Base-by-base conservation (phyloP, 1,284 basidiomycete species). In the Sphagnurus paluster region DNA sequence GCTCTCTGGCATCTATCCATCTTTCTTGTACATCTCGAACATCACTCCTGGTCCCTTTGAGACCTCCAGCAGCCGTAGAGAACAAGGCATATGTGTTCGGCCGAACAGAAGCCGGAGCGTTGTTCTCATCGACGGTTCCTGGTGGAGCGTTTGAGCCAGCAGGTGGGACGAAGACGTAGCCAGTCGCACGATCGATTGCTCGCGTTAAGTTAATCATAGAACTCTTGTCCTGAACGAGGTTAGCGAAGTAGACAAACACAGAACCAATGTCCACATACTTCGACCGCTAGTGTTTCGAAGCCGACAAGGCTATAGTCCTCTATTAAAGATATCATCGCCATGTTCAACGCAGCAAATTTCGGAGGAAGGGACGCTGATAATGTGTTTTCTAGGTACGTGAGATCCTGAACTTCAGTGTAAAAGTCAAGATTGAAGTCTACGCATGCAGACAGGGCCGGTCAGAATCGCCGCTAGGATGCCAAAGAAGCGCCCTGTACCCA, bases 331-430 rank as follows among this genome's bases (percentile, higher is more conserved):
- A 91, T 89, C 61, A 98, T 87, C 0, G 90, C 87, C 75, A 87
- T 82, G 64, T 98, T 99, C 35, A 99, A 71, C 11, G 84, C 83
- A 0, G 78, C 70, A 58, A 84, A 95, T 39, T 83, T 83, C 2
- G 80, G 78, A 2, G 79, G 72, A 0, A 84, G 75, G 1, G 84
- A 71, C 0, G 78, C 69, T 7, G 82, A 81, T 14, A 98, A 80
- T 1, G 82, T 72, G 48, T 86, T 88, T 54, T 91, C 80, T 5
- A 99, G 80, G 65, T 98, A 90, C 0, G 87, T 87, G 0, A 99
- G 75, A 64, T 99, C 95, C 68, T 98, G 94, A 0, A 97, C 96
- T 67, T 99, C 93, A 32, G 97, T 98, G 65, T 99, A 99, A 66
- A 93, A 99, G 56, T 96, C 93, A 33, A 99, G 83, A 60, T 96